Evolutionary conservation across 1,139 yeast species (phyloP), one percentile per base, ranked within the genome.

Genomic region (Yamadazyma oceani): DNA sequence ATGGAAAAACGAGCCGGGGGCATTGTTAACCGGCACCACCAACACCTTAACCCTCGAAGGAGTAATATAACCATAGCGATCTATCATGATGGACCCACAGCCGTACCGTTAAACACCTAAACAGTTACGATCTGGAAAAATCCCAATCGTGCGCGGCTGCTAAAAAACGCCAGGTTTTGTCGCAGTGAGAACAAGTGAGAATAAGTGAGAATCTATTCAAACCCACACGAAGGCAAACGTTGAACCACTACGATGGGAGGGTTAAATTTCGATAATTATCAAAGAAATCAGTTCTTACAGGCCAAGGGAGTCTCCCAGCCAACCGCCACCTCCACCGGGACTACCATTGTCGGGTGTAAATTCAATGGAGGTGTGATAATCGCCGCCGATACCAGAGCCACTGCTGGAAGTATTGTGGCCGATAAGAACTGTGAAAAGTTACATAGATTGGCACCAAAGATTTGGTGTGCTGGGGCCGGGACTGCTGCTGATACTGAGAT

Each of bases 391-490:
- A 92, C 98, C 19, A 80, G 98, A 66, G 97, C 98, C 42, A 92
- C 98, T 4, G 82, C 94, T 27, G 98, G 98, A 16, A 83, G 82
- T 42, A 89, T 92, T 52, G 97, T 92, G 25, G 98, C 98, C 12
- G 97, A 92, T 67, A 90, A 92, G 71, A 92, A 92, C 69, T 90
- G 97, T 74, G 97, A 90, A 59, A 92, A 92, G 66, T 73, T 92
- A 48, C 98, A 92, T 66, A 72, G 95, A 54, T 78, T 92, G 52
- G 78, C 97, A 2, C 97, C 98, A 10, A 78, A 77, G 58, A 92
- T 92, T 57, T 92, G 98, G 98, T 92, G 97, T 79, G 97, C 97
- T 38, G 98, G 98, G 54, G 98, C 98, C 3, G 98, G 98, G 62
- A 92, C 98, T 14, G 98, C 98, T 32, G 98, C 98, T n/a, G 98